Conservation (phyloP, 306 rosid species). For the Crotalaria pallida region DNA sequence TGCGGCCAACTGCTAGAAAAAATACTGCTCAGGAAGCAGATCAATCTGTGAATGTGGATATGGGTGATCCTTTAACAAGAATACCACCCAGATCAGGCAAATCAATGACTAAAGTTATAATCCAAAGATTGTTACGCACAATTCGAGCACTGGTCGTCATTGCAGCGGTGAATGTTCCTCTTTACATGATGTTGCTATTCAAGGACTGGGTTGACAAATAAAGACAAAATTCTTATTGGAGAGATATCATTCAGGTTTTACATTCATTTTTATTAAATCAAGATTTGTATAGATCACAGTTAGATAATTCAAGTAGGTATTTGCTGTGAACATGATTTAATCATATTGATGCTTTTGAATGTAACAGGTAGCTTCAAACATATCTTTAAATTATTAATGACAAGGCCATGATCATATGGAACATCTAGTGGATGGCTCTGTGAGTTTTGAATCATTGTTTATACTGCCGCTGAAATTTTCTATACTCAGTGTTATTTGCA, state of each 20-base stretch:
- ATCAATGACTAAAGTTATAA: constrained; percentile 42
- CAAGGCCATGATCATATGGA: not conserved
- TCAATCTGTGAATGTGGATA: constrained; percentile 41
- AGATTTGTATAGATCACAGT: constrained; percentile 14
- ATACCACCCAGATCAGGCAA: constrained; percentile 44
- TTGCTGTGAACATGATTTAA: constrained; percentile 2
- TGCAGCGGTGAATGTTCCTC: constrained; percentile 72
- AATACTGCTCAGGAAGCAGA: constrained; percentile 40
- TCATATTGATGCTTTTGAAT: constrained; percentile 1
- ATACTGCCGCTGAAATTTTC: not conserved
- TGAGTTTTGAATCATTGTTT: not conserved
- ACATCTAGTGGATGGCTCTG: not conserved
- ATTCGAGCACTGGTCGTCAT: constrained; percentile 46
- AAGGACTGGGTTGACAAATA: constrained; percentile 82
- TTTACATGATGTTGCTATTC: constrained; percentile 75
- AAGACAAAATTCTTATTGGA: not conserved
- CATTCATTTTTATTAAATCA: not conserved
- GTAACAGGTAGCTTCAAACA: not conserved
- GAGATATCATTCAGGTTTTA: constrained; percentile 4
- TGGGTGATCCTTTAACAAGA: constrained; percentile 39
- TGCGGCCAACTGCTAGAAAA: constrained; percentile 65
- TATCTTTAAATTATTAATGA: not conserved
- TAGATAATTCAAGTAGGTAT: constrained; percentile 9
- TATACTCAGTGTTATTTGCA: not conserved
- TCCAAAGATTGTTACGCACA: constrained; percentile 62